phyloP scores from a whole-genome alignment of 306 rosid species.

The Crotalaria pallida region DNA sequence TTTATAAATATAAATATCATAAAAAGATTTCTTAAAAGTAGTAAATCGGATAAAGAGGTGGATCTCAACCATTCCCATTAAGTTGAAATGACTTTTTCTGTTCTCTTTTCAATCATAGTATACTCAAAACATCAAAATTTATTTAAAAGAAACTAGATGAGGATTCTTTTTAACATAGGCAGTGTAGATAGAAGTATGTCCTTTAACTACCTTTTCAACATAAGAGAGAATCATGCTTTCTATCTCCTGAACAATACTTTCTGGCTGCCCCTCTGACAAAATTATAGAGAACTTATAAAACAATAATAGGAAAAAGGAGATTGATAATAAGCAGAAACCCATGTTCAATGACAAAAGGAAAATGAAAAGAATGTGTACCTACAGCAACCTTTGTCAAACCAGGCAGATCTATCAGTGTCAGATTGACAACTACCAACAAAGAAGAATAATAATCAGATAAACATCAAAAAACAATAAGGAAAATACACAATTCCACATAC shows the following conservation, averaged over 20 bases:
- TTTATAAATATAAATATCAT: no score
- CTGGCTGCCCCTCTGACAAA: conserved; percentile 67
- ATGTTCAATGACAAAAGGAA: background rate
- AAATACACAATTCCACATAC: conserved; percentile 6
- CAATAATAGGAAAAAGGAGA: conserved; percentile 2
- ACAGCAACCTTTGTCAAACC: conserved; percentile 91
- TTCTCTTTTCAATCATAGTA: no score
- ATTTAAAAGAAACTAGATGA: no score
- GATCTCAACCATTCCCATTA: no score
- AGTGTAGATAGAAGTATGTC: no score
- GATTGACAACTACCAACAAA: no score
- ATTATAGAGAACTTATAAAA: conserved; percentile 6
- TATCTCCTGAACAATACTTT: conserved; percentile 65
- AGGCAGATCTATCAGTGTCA: conserved; percentile 82
- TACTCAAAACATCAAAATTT: no score
- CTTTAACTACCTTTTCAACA: conserved; percentile 54
- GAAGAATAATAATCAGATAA: background rate
- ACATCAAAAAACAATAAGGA: conserved; percentile 3
- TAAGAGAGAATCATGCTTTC: conserved; percentile 67
- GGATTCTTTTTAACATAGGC: no score
- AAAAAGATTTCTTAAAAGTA: no score
- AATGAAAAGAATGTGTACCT: conserved; percentile 42
- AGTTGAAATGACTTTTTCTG: no score
- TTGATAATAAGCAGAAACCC: background rate
- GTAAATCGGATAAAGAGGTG: no score